phyloP scores from a whole-genome alignment of 345 rosid species.

The Linum lewisii region DNA sequence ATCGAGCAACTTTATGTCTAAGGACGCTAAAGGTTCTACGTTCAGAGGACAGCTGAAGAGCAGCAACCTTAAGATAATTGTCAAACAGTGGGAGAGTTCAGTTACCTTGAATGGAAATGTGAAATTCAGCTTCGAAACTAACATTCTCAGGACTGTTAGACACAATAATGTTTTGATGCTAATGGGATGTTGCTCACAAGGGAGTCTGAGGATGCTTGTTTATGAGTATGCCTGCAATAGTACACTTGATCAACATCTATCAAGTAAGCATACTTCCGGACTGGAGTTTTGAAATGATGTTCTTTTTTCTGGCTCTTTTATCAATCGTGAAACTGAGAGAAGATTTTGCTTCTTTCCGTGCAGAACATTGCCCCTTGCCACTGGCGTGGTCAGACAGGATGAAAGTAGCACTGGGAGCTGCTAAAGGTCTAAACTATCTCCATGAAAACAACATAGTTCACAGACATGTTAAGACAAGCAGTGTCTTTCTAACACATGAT shows the following conservation, averaged over 20 bases:
- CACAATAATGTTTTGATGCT: slow-evolving; percentile 27
- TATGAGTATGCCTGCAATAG: slow-evolving; percentile 28
- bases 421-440: slow-evolving; percentile 30
- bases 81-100: slow-evolving; percentile 8
- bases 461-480: slow-evolving; percentile 20
- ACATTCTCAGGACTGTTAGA: slow-evolving; percentile 17
- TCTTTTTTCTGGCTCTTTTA: not conserved
- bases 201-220: slow-evolving; percentile 25
- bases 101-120: slow-evolving; percentile 4
- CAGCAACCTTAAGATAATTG: slow-evolving; percentile 16
- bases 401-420: slow-evolving; percentile 24
- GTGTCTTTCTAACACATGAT: slow-evolving; percentile 29
- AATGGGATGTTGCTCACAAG: slow-evolving; percentile 28
- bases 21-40: slow-evolving; percentile 6
- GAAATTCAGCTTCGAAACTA: slow-evolving; percentile 15
- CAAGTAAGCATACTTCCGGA: slow-evolving; percentile 16
- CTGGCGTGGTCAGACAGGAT: slow-evolving; percentile 29
- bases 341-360: slow-evolving; percentile 11
- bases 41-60: slow-evolving; percentile 18
- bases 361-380: slow-evolving; percentile 21
- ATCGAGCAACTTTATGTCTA: slow-evolving; percentile 16
- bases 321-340: not conserved
- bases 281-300: not conserved
- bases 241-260: slow-evolving; percentile 20
- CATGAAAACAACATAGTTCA: slow-evolving; percentile 30